Conservation (phyloP, 202 grass and related monocot genomes). For the Cymbopogon flexuosus region DNA sequence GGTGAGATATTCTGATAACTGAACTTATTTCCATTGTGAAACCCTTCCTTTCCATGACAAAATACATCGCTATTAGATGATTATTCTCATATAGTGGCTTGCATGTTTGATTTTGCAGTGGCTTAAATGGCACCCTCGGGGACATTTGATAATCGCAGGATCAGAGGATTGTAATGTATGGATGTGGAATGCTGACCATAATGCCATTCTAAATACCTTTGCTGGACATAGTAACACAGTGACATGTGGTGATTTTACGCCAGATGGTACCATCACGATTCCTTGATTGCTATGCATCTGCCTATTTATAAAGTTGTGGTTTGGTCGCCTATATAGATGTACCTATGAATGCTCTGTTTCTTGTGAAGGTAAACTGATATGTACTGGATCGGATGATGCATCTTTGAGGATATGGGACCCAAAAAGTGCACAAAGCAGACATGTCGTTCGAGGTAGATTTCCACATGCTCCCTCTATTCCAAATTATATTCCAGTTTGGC, state of each 20-base stretch:
- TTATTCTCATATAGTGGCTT: neutral
- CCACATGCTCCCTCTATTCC: neutral
- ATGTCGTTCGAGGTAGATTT: slow-evolving; percentile 71
- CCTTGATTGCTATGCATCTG: neutral
- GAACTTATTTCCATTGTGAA: neutral
- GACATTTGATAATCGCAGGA: slow-evolving; percentile 77
- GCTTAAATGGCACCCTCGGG: slow-evolving; percentile 87
- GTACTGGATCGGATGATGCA: slow-evolving; percentile 78
- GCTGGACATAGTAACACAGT: slow-evolving; percentile 66
- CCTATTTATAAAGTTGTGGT: neutral
- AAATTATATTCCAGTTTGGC: too few species aligned
- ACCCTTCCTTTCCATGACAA: too few species aligned
- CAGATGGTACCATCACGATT: slow-evolving; percentile 54
- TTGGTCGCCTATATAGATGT: neutral
- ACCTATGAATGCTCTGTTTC: neutral
- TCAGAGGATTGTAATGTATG: slow-evolving; percentile 82
- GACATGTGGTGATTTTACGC: slow-evolving; percentile 83
- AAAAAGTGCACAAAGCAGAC: slow-evolving; percentile 52
- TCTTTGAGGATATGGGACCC: slow-evolving; percentile 95
- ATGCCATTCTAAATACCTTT: slow-evolving; percentile 56
- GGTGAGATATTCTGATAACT: slow-evolving; percentile 45
- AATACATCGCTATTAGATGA: neutral
- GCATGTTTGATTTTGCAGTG: slow-evolving; percentile 44
- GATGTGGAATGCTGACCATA: slow-evolving; percentile 87
- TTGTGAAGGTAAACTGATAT: slow-evolving; percentile 76